Base-by-base conservation (phyloP, 805 yeast species). In the Clavispora carvajalis region DNA sequence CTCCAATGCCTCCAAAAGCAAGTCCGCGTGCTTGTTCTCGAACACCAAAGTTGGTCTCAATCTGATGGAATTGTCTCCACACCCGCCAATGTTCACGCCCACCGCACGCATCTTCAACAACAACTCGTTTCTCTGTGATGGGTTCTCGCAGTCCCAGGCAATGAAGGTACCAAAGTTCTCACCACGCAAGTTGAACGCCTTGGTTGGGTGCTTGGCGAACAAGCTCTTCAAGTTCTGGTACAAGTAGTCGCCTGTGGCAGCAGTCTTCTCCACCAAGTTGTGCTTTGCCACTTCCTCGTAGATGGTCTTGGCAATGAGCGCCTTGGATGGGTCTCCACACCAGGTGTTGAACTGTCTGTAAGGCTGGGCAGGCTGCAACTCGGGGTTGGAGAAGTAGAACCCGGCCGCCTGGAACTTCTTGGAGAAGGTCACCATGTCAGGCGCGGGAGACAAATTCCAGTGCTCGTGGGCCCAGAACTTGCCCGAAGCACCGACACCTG, bases 351-450 rank as follows among this genome's bases (percentile, higher is more conserved):
- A 81, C 57, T 80, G 86, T 64, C 86, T 73, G 63, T 76, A 81
- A 19, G 85, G 74, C 51, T 69, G 69, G 48, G 71, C 72, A 36
- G 85, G 85, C 46, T 76, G 74, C 54, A 80, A 71, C 13, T 69
- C 69, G 11, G 74, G 73, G 60, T 80, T 79, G 46, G 71, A 71
- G 70, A 76, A 81, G 65, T 71, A 81, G 65, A 78, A 81, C 33
- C 87, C 87, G 3, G 86, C 86, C 38, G 82, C 76, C 62, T 81
- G 87, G 70, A 80, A 78, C 58, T 81, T 81, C 63, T 81, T 81
- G 39, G 85, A 79, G 58, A 81, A 81, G 1, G 86, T 79, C 38
- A 81, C 85, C 62, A 81, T 69, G 59, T 81, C 87, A 22, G 82
- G 82, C 15, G 82, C 78, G 33, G 79, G 72, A 22, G 74, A 60